Base-by-base conservation (phyloP, 2,329 filamentous ascomycete genomes). In the Colletotrichum kahawae region DNA sequence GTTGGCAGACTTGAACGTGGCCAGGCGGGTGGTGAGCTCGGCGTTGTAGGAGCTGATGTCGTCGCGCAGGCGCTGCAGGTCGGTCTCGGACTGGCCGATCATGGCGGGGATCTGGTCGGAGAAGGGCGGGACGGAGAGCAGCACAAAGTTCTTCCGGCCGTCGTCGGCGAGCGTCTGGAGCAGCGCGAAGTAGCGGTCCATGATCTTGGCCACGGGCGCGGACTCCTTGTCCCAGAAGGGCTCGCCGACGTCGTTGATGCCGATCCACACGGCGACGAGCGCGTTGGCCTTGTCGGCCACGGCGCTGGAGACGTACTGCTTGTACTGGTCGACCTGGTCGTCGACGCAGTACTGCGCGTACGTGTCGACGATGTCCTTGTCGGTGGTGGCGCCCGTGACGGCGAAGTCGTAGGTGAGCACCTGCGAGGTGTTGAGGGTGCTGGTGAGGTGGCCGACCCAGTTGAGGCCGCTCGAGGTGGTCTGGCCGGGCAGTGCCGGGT, bases 181-280 rank as follows among this genome's bases (percentile, higher is more conserved):
- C 36, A 87, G 81, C 6, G 79, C 76, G 57, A 87, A 87, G 70
- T 90, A 89, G 29, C 82, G 81, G 27, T 85, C 82, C 79, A 89
- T 84, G 18, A 90, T 83, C 36, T 79, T 79, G 14, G 80, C 79
- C 1, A 84, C 76, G 0, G 72, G 72, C 2, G 85, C 76, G 5
- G 78, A 77, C 38, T 77, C 78, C 65, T 78, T 77, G 27, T 72
- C 69, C 79, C 82, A 86, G 83, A 87, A 90, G 24, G 84, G 83
- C 78, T 88, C 88, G 33, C 87, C 87, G 24, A 91, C 84, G 77
- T 91, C 90, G 79, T 91, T 91, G 79, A 91, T 88, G 60, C 89
- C 89, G 65, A 91, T 88, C 83, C 86, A 90, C 69, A 89, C 85
- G 12, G 85, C 85, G 77, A 90, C 89, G 7, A 90, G 84, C 0